A percentile compares a stretch with the other conserved stretches of the same genome.
Evolutionary conservation across 495 filamentous ascomycete species (phyloP).

Genomic region (Lophium mytilinum): DNA sequence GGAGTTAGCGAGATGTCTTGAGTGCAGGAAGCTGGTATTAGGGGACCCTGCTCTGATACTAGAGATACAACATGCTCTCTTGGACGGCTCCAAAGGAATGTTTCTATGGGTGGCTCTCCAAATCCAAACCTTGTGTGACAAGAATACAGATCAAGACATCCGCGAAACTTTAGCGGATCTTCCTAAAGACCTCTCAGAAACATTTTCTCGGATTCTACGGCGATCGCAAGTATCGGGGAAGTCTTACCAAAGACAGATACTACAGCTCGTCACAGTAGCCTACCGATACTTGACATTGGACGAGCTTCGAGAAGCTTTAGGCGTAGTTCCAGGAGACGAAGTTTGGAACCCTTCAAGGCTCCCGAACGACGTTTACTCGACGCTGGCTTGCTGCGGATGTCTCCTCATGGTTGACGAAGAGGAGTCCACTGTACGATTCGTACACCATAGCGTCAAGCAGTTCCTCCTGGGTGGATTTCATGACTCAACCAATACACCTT

Average conservation of each 20-base stretch:
- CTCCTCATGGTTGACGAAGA: conserved; percentile 43
- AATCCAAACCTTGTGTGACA: conserved; percentile 34
- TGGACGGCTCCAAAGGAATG: conserved; percentile 35
- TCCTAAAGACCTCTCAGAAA: conserved; percentile 36
- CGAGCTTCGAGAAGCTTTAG: conserved; percentile 39
- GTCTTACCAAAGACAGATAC: conserved; percentile 17
- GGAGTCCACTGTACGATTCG: conserved; percentile 32
- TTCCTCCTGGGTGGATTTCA: conserved; percentile 31
- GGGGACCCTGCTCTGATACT: conserved; percentile 33
- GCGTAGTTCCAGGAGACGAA: conserved; percentile 33
- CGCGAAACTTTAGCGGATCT: conserved; percentile 34
- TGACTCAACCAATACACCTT: conserved; percentile 13
- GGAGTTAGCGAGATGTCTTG: conserved; percentile 31
- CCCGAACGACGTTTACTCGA: conserved; percentile 33
- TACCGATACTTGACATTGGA: conserved; percentile 34
- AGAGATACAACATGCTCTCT: conserved; percentile 32
- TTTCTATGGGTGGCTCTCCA: conserved; percentile 44
- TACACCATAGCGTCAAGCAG: conserved; percentile 40
- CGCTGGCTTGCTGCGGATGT: conserved; percentile 36
- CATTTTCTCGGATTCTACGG: conserved; percentile 36
- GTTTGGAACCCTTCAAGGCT: conserved; percentile 32
- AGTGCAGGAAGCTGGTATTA: conserved; percentile 30
- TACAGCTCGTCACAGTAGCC: conserved; percentile 31
- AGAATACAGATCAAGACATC: conserved; percentile 38
- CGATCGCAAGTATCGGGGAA: conserved; percentile 20